Base-by-base conservation (phyloP, 805 yeast species). In the Suhomyces kilbournensis region DNA sequence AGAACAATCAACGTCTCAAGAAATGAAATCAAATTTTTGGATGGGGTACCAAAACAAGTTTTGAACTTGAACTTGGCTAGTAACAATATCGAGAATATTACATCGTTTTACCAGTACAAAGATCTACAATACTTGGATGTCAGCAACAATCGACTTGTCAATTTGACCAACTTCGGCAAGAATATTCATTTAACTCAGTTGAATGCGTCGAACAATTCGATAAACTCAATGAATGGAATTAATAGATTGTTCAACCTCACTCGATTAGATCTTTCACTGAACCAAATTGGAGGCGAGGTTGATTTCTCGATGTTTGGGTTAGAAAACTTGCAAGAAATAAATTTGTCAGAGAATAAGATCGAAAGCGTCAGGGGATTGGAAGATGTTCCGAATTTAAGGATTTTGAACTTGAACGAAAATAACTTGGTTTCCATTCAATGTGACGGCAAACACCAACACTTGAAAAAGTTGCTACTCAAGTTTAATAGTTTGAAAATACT, bases 141-240 rank as follows among this genome's bases (percentile, higher is more conserved):
- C 9, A 63, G 75, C 12, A 50, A 56, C 44, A 81, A 81, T 58
- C 45, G 56, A 5, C 58, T 81, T 22, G 64, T 56, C 3, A 70
- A 63, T 28, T 61, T 79, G 45, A 63, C 67, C n/a, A 67, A 71
- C 26, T 61, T 81, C n/a, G 52, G 57, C 1, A 52, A 60, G 22
- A 72, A 79, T 47, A 64, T 68, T 48, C 81, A 78, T 57, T 66
- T 81, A 52, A 73, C 76, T 4, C 64, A 61, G n/a, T 62, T 81
- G 48, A 68, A 69, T 45, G 56, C 75, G 3, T 58, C 69, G 10
- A 65, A 66, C 45, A 81, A 81, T 57, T 54, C 53, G 20, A 57
- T 81, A 7, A 58, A 45, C 1, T 60, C 62, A 7, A 47, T 81
- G 7, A 63, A 69, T 12, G 80, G 79, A 0, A 56, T 81, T 7